A percentile compares a stretch with the other conserved stretches of the same genome.
Conservation (phyloP, 2,329 filamentous ascomycete genomes). For the Leptographium wingfieldii region DNA sequence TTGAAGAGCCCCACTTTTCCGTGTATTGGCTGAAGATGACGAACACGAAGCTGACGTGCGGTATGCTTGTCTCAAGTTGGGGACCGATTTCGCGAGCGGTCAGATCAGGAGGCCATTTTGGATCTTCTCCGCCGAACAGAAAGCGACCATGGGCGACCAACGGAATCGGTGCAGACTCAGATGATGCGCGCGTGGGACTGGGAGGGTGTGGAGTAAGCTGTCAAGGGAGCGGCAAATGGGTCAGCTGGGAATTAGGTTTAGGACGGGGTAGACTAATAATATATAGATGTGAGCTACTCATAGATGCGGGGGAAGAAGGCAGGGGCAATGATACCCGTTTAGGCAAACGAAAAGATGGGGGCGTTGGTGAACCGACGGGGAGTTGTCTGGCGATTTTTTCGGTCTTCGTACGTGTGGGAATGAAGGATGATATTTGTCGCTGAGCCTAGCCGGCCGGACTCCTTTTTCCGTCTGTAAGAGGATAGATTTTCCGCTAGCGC, state of each 20-base stretch:
- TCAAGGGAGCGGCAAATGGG: neutral
- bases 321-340: neutral
- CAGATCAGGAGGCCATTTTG: conserved; percentile 19
- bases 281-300: neutral
- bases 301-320: neutral
- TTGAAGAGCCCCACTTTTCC: neutral
- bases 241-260: neutral
- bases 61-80: conserved; percentile 15
- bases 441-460: neutral
- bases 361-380: neutral
- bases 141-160: conserved; percentile 20
- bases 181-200: conserved; percentile 19
- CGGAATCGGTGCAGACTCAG: conserved; percentile 17
- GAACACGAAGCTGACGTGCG: neutral
- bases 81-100: conserved; percentile 16
- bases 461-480: neutral
- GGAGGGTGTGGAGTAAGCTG: neutral
- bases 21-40: neutral
- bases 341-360: neutral
- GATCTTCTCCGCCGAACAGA: conserved; percentile 19
- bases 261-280: neutral
- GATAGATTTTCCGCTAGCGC: neutral
- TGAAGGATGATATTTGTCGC: neutral
- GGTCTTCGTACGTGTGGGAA: neutral
- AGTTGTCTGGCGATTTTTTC: neutral